These are phyloP conservation scores for Penicillium sp. DNA, from an alignment of 2,329 filamentous ascomycete genomes.

Conservation along the genomic window DNA sequence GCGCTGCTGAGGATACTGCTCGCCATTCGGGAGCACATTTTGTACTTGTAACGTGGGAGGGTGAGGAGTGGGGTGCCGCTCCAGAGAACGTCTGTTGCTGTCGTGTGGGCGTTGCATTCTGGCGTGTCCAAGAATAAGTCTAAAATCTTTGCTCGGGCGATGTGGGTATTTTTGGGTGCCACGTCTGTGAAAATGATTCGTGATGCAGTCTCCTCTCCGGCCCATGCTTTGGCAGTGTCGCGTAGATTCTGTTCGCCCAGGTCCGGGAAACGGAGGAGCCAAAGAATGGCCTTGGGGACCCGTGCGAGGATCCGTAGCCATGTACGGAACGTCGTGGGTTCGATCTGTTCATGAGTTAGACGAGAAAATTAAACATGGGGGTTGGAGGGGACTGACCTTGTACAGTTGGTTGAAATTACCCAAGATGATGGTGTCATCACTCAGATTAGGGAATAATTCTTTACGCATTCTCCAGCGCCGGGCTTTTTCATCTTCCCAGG, in stretches of 20 bases:
- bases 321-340: conserved; percentile 91
- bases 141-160: conserved; percentile 84
- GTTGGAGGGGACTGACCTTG: conserved; percentile 65
- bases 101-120: conserved; percentile 97
- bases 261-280: conserved; percentile 96
- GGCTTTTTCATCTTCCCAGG: conserved; percentile 81
- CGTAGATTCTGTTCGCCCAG: conserved; percentile 84
- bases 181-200: conserved; percentile 96
- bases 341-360: conserved; percentile 65
- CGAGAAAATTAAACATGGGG: not conserved
- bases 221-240: conserved; percentile 80
- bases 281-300: conserved; percentile 85
- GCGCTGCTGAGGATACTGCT: conserved; percentile 91
- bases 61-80: conserved; percentile 92
- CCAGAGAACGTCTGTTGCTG: conserved; percentile 94
- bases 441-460: conserved; percentile 79
- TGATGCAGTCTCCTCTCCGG: conserved; percentile 77
- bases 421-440: conserved; percentile 84
- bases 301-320: conserved; percentile 89
- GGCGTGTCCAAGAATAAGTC: conserved; percentile 96
- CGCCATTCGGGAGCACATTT: conserved; percentile 99
- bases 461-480: conserved; percentile 91
- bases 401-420: conserved; percentile 99
- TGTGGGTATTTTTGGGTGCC: conserved; percentile 91
- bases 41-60: conserved; percentile 87